Evolutionary conservation across 1,284 basidiomycete species (phyloP).

Genomic region (Cryptococcus sp.): DNA sequence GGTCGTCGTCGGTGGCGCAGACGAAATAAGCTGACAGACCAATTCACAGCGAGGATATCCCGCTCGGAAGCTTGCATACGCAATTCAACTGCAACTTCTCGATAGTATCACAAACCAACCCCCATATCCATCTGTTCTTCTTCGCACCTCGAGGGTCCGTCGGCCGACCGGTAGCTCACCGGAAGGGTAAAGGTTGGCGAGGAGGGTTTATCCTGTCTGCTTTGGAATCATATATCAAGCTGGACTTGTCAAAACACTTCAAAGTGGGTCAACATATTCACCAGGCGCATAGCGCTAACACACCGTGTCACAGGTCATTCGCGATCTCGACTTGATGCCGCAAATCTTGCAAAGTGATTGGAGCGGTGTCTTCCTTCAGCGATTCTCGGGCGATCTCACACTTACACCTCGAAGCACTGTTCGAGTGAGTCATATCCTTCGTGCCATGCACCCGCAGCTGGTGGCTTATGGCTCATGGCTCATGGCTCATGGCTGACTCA

Average conservation of each 20-base stretch:
- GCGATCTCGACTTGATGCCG: slow-evolving; percentile 86
- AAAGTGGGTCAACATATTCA: slow-evolving; percentile 58
- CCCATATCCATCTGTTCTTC: slow-evolving; percentile 98
- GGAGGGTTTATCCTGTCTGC: slow-evolving; percentile 94
- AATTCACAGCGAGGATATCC: slow-evolving; percentile 79
- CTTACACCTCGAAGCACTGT: slow-evolving; percentile 84
- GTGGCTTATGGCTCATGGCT: slow-evolving; percentile 9
- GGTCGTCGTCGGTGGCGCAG: slow-evolving; percentile 12
- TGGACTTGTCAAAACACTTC: slow-evolving; percentile 93
- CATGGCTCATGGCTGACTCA: slow-evolving; percentile 4
- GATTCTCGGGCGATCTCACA: slow-evolving; percentile 54
- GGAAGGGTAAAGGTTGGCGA: slow-evolving; percentile 70
- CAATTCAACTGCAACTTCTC: slow-evolving; percentile 95
- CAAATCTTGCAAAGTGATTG: slow-evolving; percentile 89
- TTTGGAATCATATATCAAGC: slow-evolving; percentile 88
- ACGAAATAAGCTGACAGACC: slow-evolving; percentile 5
- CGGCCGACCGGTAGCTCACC: slow-evolving; percentile 30
- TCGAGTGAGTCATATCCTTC: slow-evolving; percentile 57
- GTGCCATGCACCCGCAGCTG: too few species aligned
- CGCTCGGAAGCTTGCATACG: slow-evolving; percentile 86
- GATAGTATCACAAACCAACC: slow-evolving; percentile 91
- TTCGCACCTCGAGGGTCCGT: slow-evolving; percentile 92
- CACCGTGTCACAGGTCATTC: slow-evolving; percentile 65
- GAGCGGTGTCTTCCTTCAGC: slow-evolving; percentile 88
- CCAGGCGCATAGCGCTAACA: neutral